Evolutionary conservation across 345 rosid genomes (phyloP).

Genomic region (Arabidopsis arenosa): DNA sequence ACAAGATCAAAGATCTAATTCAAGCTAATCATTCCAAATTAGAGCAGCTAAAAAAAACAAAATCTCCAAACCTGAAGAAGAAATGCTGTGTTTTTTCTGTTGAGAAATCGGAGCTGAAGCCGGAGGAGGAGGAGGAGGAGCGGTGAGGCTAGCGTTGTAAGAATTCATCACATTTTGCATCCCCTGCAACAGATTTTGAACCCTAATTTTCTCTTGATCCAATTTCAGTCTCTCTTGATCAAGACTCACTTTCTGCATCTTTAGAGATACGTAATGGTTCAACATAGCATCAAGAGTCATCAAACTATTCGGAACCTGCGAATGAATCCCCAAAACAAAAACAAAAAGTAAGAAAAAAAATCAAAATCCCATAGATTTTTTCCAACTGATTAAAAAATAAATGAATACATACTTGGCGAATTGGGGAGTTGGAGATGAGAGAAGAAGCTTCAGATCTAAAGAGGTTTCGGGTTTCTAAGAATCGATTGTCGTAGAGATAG

Average conservation of each 20-base stretch:
- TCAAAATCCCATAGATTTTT: background rate
- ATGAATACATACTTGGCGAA: conserved; percentile 38
- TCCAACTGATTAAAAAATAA: background rate
- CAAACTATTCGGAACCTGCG: conserved; percentile 75
- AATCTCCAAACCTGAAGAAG: conserved; percentile 32
- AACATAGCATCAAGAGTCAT: conserved; percentile 66
- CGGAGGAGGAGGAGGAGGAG: conserved; percentile 44
- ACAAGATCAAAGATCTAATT: background rate
- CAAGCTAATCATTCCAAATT: background rate
- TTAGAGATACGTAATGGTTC: conserved; percentile 72
- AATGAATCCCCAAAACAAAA: conserved; percentile 3
- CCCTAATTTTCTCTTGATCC: conserved; percentile 71
- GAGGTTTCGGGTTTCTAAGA: conserved; percentile 56
- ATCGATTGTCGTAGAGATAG: conserved; percentile 75
- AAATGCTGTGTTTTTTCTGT: background rate
- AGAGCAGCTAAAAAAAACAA: background rate
- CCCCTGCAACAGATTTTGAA: conserved; percentile 66
- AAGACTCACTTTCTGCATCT: conserved; percentile 66
- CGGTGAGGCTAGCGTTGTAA: conserved; percentile 54
- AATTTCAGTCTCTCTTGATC: conserved; percentile 66
- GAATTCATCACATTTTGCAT: conserved; percentile 76
- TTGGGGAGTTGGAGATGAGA: conserved; percentile 70
- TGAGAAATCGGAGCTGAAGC: conserved; percentile 26
- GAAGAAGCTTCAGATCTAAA: conserved; percentile 76
- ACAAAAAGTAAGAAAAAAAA: background rate